Evolutionary conservation across 441 rosid genomes (phyloP).

Genomic region (Gossypium schwendimanii): DNA sequence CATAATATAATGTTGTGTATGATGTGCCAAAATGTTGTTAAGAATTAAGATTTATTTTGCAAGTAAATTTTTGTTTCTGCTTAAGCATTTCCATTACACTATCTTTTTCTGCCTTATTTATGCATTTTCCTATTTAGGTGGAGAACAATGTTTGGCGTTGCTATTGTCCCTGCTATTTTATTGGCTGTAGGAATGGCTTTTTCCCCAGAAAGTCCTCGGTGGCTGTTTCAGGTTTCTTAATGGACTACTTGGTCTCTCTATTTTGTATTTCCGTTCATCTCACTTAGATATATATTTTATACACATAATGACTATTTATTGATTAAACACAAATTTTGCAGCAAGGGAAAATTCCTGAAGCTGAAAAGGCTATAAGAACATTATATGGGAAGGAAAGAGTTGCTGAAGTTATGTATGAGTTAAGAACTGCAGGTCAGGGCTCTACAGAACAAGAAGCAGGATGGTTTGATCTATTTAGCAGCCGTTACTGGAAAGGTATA

Average conservation of each 20-base stretch:
- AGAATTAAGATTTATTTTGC: neutral
- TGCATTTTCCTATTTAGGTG: conserved; percentile 49
- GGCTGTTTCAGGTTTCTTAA: conserved; percentile 82
- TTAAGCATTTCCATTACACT: neutral
- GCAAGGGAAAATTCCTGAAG: conserved; percentile 79
- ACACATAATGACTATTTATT: conserved; percentile 8
- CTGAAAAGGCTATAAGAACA: conserved; percentile 69
- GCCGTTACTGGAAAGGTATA: conserved; percentile 91
- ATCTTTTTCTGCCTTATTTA: neutral
- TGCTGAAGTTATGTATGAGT: conserved; percentile 68
- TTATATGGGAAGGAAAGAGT: conserved; percentile 90
- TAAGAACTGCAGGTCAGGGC: conserved; percentile 57
- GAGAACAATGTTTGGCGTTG: conserved; percentile 90
- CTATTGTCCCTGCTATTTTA: conserved; percentile 76
- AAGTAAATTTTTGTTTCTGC: neutral
- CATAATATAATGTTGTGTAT: neutral
- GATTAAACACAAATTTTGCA: conserved; percentile 24
- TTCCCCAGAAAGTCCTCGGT: conserved; percentile 99
- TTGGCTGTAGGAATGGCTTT: conserved; percentile 80
- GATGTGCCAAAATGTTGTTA: neutral
- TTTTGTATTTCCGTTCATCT: neutral
- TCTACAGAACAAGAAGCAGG: conserved; percentile 84
- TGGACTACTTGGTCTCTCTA: neutral
- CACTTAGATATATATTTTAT: neutral
- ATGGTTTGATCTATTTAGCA: conserved; percentile 89